Evolutionary conservation across 83 land plant species (phyloP).

Genomic region (Picea abies): DNA sequence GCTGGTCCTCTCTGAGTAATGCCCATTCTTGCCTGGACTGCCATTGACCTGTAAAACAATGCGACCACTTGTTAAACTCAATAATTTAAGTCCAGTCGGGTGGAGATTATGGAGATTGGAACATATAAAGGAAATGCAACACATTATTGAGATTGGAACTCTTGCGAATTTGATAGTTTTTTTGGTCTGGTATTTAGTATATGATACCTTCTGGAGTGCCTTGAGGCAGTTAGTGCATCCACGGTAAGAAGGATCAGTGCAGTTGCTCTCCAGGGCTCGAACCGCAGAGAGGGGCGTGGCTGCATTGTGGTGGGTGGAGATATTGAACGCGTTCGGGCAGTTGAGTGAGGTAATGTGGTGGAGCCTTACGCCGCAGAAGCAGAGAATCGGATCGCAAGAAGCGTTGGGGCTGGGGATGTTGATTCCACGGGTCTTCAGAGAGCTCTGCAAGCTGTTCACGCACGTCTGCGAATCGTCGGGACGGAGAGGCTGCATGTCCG

Average conservation of each 20-base stretch:
- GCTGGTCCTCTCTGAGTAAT: slow-evolving; percentile 23
- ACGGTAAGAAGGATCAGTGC: slow-evolving; percentile 62
- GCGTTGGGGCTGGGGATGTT: too few species aligned
- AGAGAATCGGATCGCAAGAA: slow-evolving; percentile 23
- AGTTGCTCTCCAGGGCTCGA: slow-evolving; percentile 45
- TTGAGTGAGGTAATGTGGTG: slow-evolving; percentile 24
- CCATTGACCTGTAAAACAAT: slow-evolving; percentile 15
- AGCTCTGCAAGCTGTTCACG: too few species aligned
- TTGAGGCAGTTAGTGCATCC: slow-evolving; percentile 76
- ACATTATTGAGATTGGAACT: too few species aligned
- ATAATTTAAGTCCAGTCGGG: background rate
- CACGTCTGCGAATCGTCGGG: slow-evolving; percentile 61
- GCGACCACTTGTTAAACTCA: background rate
- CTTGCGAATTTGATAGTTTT: too few species aligned
- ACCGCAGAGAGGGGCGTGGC: slow-evolving; percentile 51
- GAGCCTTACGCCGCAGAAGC: slow-evolving; percentile 76
- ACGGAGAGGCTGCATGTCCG: slow-evolving; percentile 46
- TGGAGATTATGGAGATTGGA: background rate
- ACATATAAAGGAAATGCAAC: too few species aligned
- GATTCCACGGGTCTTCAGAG: too few species aligned
- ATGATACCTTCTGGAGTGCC: slow-evolving; percentile 57
- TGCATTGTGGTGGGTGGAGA: slow-evolving; percentile 15
- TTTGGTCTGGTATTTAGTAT: too few species aligned
- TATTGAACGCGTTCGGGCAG: slow-evolving; percentile 44
- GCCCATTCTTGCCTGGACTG: slow-evolving; percentile 9